Percentiles rank a stretch among this genome's conserved stretches.
Evolutionary conservation across 179 eudicot species (phyloP).

Genomic region (Sideroxylon spinosum): DNA sequence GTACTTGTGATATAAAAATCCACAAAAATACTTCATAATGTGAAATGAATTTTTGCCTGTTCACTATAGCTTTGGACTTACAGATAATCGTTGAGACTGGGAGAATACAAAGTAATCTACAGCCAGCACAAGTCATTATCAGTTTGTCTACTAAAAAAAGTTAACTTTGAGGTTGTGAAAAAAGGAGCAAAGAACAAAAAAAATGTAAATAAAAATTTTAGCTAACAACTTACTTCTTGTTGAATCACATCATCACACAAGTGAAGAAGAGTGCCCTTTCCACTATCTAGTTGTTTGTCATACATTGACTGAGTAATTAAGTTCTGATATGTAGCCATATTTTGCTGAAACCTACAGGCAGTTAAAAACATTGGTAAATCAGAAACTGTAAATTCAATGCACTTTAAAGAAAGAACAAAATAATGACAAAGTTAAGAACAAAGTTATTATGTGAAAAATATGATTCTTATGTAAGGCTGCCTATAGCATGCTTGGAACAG

Average conservation of each 20-base stretch:
- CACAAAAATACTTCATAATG: too few relatives aligned
- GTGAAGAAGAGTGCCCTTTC: slow-evolving; percentile 93
- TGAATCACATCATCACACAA: slow-evolving; percentile 95
- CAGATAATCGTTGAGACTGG: too few relatives aligned
- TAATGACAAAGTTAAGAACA: background rate
- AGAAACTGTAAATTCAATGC: background rate
- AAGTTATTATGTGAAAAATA: background rate
- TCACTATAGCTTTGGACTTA: too few relatives aligned
- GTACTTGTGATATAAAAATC: too few relatives aligned
- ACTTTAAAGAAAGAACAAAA: background rate
- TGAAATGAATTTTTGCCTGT: too few relatives aligned
- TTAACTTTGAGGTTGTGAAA: background rate
- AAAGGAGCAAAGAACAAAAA: background rate
- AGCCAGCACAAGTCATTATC: too few relatives aligned
- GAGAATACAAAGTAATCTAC: too few relatives aligned
- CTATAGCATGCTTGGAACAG: background rate
- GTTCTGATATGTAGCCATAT: slow-evolving; percentile 52
- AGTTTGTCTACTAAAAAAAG: too few relatives aligned
- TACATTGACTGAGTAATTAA: slow-evolving; percentile 92
- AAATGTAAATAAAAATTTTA: background rate
- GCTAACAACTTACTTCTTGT: slow-evolving; percentile 70
- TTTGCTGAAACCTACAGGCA: slow-evolving; percentile 42
- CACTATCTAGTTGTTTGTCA: slow-evolving; percentile 94
- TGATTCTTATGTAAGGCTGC: background rate
- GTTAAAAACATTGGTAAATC: background rate